Evolutionary conservation across 495 filamentous ascomycete species (phyloP).

Genomic region (Mytilinidion resinicola): DNA sequence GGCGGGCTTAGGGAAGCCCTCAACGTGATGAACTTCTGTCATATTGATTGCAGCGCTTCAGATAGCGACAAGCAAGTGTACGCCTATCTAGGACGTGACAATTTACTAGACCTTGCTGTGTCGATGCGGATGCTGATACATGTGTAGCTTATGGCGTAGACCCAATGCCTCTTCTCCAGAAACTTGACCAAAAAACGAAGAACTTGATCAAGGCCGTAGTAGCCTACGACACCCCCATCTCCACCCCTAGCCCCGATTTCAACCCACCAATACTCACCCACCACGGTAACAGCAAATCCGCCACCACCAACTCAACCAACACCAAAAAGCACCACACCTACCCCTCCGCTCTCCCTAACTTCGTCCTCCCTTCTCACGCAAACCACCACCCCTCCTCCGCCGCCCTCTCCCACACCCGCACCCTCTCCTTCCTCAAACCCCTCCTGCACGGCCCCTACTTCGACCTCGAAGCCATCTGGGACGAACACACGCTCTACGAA

Average conservation of each 20-base stretch:
- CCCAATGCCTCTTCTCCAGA: background rate
- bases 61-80: too few relatives aligned
- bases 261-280: too few relatives aligned
- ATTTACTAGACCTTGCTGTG: too few relatives aligned
- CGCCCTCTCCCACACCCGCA: slow-evolving; percentile 47
- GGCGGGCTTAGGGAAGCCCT: too few relatives aligned
- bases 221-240: slow-evolving; percentile 1
- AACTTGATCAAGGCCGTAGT: slow-evolving; percentile 17
- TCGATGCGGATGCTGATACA: slow-evolving; percentile 19
- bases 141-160: slow-evolving; percentile 16
- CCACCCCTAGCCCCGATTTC: too few relatives aligned
- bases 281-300: background rate
- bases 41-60: too few relatives aligned
- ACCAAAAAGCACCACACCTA: slow-evolving; percentile 24
- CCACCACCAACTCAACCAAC: slow-evolving; percentile 4
- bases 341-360: slow-evolving; percentile 28
- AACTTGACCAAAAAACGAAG: background rate
- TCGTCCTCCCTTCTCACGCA: slow-evolving; percentile 39
- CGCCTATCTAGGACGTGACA: too few relatives aligned
- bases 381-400: slow-evolving; percentile 39
- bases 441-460: slow-evolving; percentile 48
- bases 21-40: too few relatives aligned
- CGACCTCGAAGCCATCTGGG: slow-evolving; percentile 37
- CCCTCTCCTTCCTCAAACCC: slow-evolving; percentile 47
- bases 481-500: slow-evolving; percentile 28